phyloP scores from a whole-genome alignment of 139 green algal genomes.

The Chlamydomonas asymmetrica region DNA sequence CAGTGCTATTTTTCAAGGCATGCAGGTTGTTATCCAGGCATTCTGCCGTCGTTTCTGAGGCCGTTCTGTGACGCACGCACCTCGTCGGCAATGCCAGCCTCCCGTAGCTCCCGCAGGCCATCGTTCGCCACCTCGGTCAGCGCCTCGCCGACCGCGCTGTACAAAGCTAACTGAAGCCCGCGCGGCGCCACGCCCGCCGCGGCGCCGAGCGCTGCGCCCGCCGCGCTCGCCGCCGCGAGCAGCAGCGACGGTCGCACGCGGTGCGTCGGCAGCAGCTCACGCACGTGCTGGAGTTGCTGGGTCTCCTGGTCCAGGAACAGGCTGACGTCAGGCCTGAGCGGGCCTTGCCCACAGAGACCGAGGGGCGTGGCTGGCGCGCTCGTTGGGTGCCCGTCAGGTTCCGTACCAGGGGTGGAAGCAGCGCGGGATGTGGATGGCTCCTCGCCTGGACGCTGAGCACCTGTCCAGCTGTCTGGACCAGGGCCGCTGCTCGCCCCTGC shows the following conservation, averaged over 20 bases:
- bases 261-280: conserved; percentile 19
- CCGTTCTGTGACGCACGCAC: too few relatives aligned
- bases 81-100: conserved; percentile 27
- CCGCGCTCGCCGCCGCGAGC: conserved; percentile 21
- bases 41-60: not conserved
- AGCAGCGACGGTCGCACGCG: conserved; percentile 36
- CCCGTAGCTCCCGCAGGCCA: conserved; percentile 52
- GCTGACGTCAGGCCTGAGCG: conserved; percentile 1
- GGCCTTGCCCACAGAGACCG: too few relatives aligned
- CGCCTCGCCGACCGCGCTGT: conserved; percentile 52
- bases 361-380: too few relatives aligned
- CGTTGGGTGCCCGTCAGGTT: too few relatives aligned
- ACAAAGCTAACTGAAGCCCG: conserved; percentile 11
- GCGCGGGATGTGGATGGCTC: too few relatives aligned
- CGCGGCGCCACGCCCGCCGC: conserved; percentile 21
- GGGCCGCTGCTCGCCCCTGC: too few relatives aligned
- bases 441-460: too few relatives aligned
- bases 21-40: too few relatives aligned
- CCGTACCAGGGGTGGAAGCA: too few relatives aligned
- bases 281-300: not conserved
- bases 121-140: conserved; percentile 66
- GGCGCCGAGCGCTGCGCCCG: conserved; percentile 27
- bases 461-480: too few relatives aligned
- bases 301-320: conserved; percentile 20
- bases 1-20: too few relatives aligned